A percentile compares a stretch with the other conserved stretches of the same genome.
Evolutionary conservation across 2,329 filamentous ascomycete species (phyloP).

Genomic region (Aspergillus cejpii): DNA sequence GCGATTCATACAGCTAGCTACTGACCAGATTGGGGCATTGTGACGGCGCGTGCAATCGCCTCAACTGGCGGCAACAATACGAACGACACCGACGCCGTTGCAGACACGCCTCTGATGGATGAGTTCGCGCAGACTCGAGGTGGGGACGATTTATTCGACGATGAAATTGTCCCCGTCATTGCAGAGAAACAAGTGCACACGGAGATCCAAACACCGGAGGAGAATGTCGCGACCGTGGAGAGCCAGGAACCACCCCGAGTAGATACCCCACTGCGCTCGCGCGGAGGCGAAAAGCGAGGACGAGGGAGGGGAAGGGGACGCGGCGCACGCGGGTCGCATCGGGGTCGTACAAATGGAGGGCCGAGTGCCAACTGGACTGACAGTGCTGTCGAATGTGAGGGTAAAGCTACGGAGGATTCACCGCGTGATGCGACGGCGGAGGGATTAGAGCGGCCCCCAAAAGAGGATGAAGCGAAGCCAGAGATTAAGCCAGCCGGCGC

Average conservation of each 20-base stretch:
- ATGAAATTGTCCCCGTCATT: slow-evolving; percentile 45
- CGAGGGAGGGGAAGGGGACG: slow-evolving; percentile 26
- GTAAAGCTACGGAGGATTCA: slow-evolving; percentile 13
- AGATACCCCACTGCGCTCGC: slow-evolving; percentile 24
- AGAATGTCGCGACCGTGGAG: slow-evolving; percentile 12
- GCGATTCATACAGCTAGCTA: neutral
- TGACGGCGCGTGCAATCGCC: neutral
- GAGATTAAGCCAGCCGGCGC: slow-evolving; percentile 14
- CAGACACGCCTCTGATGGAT: slow-evolving; percentile 32
- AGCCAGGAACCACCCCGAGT: slow-evolving; percentile 15
- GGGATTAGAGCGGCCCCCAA: slow-evolving; percentile 8
- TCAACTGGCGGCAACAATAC: neutral
- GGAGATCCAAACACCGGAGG: slow-evolving; percentile 13
- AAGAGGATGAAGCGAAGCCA: slow-evolving; percentile 14
- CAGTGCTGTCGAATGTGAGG: slow-evolving; percentile 10
- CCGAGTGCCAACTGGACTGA: slow-evolving; percentile 14
- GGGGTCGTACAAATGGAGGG: slow-evolving; percentile 16
- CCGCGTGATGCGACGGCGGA: slow-evolving; percentile 9
- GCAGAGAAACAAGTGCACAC: slow-evolving; percentile 26
- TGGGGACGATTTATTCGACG: slow-evolving; percentile 47
- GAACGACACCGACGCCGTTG: neutral
- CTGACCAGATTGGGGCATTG: neutral
- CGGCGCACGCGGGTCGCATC: slow-evolving; percentile 16
- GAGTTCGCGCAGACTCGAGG: slow-evolving; percentile 47
- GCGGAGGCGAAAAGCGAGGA: slow-evolving; percentile 29